phyloP scores from a whole-genome alignment of 1,284 basidiomycete genomes.

The Ceratobasidium sp. region DNA sequence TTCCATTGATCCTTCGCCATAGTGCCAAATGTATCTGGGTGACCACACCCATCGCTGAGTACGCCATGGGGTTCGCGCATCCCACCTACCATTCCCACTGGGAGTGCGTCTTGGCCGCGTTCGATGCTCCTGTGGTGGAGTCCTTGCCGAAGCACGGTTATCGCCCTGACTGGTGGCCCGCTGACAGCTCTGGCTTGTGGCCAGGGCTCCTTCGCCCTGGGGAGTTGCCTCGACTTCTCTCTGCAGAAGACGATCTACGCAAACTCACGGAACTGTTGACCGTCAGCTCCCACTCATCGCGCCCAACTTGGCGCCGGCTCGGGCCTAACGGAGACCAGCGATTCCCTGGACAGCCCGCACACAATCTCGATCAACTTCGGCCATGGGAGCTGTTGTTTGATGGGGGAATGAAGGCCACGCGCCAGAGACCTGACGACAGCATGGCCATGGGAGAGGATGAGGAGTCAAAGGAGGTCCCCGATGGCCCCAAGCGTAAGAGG shows the following conservation, averaged over 20 bases:
- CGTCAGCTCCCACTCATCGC: neutral
- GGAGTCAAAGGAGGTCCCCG: no score
- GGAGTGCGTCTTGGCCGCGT: neutral
- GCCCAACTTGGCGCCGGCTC: conserved; percentile 1
- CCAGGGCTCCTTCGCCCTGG: neutral
- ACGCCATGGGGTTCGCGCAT: neutral
- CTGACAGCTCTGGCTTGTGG: neutral
- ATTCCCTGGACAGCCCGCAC: no score
- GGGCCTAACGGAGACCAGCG: conserved; percentile 1
- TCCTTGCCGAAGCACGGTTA: conserved; percentile 6
- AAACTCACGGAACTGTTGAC: neutral
- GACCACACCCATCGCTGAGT: conserved; percentile 11
- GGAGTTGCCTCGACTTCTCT: neutral
- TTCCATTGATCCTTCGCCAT: neutral
- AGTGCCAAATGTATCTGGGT: conserved; percentile 9
- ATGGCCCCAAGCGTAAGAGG: no score
- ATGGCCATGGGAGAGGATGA: no score
- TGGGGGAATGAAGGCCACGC: no score
- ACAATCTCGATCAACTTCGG: no score
- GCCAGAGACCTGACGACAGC: no score
- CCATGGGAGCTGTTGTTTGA: no score
- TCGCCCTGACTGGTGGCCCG: conserved; percentile 12
- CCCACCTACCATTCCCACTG: neutral
- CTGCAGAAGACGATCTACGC: neutral
- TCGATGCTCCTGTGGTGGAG: neutral